Conservation (phyloP, 2,329 filamentous ascomycete species). For the Emydomyces testavorans region DNA sequence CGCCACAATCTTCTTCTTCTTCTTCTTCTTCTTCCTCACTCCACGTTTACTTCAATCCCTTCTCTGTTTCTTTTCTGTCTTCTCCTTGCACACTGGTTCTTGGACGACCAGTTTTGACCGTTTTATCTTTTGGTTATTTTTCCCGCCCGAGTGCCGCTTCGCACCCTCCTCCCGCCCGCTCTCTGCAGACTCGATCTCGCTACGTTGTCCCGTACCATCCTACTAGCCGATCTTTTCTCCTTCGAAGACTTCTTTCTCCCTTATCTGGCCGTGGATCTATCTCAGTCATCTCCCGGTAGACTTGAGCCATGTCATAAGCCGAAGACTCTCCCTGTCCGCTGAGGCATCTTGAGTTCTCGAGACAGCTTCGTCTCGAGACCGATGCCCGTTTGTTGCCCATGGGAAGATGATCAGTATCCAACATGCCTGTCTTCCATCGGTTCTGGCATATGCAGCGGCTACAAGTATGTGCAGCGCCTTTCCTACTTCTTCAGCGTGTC, state of each 20-base stretch:
- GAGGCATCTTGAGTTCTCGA: slow-evolving; percentile 30
- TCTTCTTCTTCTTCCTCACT: background rate
- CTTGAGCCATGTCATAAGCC: slow-evolving; percentile 33
- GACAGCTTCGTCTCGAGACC: slow-evolving; percentile 23
- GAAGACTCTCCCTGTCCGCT: slow-evolving; percentile 17
- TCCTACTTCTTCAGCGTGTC: no score
- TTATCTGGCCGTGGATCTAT: slow-evolving; percentile 1
- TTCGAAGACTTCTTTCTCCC: background rate
- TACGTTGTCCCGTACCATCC: background rate
- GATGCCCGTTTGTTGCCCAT: slow-evolving; percentile 25
- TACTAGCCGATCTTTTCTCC: background rate
- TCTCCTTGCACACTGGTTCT: background rate
- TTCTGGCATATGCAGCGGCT: slow-evolving; percentile 24
- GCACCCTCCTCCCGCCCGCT: slow-evolving; percentile 6
- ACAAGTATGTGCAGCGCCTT: slow-evolving; percentile 28
- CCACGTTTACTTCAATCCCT: background rate
- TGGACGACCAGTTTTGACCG: slow-evolving; percentile 4
- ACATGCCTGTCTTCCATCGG: slow-evolving; percentile 27
- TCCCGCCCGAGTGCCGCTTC: background rate
- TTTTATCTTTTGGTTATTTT: no score
- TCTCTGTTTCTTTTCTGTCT: slow-evolving; percentile 4
- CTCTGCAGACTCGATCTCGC: no score
- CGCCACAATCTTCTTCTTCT: slow-evolving; percentile 6
- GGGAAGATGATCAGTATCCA: slow-evolving; percentile 35
- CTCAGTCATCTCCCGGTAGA: slow-evolving; percentile 12